Percentiles rank a stretch among this genome's conserved stretches.
phyloP scores from a whole-genome alignment of 176 grass and related monocot species.

The Oryza australiensis region DNA sequence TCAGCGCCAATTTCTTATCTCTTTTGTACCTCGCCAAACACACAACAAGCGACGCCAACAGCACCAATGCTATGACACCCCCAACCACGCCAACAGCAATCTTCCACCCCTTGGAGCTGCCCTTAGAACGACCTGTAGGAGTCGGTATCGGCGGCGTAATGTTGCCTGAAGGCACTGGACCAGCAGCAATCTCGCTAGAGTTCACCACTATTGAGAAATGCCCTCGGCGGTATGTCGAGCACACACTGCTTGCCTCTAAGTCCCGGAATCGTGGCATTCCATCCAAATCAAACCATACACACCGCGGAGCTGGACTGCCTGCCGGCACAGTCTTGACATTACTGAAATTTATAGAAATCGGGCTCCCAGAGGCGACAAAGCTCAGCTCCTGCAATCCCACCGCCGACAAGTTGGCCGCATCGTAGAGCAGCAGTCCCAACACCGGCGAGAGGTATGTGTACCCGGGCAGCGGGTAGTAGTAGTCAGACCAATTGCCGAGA shows the following conservation, averaged over 20 bases:
- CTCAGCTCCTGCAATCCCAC: slow-evolving; percentile 53
- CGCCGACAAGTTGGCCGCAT: slow-evolving; percentile 65
- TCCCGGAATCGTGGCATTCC: slow-evolving; percentile 61
- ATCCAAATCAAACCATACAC: slow-evolving; percentile 67
- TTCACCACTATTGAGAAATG: slow-evolving; percentile 93
- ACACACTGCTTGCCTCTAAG: slow-evolving; percentile 43
- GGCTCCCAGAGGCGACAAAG: slow-evolving; percentile 40
- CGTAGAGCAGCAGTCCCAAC: slow-evolving; percentile 73
- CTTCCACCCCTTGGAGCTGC: slow-evolving; percentile 67
- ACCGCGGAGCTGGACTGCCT: slow-evolving; percentile 37
- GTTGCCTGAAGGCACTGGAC: slow-evolving; percentile 35
- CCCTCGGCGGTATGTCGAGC: slow-evolving; percentile 52
- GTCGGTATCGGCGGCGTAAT: slow-evolving; percentile 20
- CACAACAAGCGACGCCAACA: slow-evolving; percentile 54
- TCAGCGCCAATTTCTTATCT: slow-evolving; percentile 51
- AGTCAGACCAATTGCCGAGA: slow-evolving; percentile 48
- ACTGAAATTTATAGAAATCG: slow-evolving; percentile 58
- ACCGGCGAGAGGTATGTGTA: slow-evolving; percentile 84
- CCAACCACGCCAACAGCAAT: slow-evolving; percentile 56
- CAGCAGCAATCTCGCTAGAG: slow-evolving; percentile 54
- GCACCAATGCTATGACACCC: slow-evolving; percentile 35
- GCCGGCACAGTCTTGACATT: slow-evolving; percentile 34
- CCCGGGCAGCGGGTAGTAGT: slow-evolving; percentile 70
- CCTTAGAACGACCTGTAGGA: slow-evolving; percentile 4
- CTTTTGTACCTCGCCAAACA: slow-evolving; percentile 46